A percentile compares a stretch with the other conserved stretches of the same genome.
These are phyloP conservation scores for Fraxinus floribunda DNA, from an alignment of 305 asterid species.

Conservation along the genomic window DNA sequence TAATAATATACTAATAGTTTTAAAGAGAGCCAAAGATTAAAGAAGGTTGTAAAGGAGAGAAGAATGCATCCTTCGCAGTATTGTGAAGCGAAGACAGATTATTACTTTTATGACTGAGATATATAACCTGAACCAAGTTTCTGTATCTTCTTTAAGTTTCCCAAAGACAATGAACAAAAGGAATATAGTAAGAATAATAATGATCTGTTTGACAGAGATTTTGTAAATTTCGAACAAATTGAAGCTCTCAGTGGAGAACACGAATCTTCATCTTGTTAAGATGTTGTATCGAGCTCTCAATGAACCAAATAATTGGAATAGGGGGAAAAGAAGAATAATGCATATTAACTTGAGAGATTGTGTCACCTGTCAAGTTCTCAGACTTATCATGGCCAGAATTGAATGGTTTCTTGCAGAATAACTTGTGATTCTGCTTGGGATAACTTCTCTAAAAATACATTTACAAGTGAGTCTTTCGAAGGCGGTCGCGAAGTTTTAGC, in stretches of 20 bases:
- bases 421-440: not conserved
- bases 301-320: not conserved
- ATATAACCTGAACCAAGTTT: not conserved
- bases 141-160: not conserved
- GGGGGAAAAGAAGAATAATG: not conserved
- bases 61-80: not conserved
- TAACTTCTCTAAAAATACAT: not conserved
- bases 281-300: not conserved
- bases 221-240: not conserved
- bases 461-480: not conserved
- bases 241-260: not conserved
- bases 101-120: constrained; percentile 1
- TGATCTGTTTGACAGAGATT: not conserved
- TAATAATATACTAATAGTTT: not conserved
- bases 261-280: not conserved
- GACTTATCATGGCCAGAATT: not conserved
- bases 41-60: not conserved
- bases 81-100: not conserved
- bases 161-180: not conserved
- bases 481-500: not conserved
- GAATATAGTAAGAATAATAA: not conserved
- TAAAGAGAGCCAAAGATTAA: not conserved
- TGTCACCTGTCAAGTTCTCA: not conserved
- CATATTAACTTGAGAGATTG: not conserved
- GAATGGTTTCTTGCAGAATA: not conserved